phyloP scores from a whole-genome alignment of 1,284 basidiomycete species.

The Moniliophthora roreri region DNA sequence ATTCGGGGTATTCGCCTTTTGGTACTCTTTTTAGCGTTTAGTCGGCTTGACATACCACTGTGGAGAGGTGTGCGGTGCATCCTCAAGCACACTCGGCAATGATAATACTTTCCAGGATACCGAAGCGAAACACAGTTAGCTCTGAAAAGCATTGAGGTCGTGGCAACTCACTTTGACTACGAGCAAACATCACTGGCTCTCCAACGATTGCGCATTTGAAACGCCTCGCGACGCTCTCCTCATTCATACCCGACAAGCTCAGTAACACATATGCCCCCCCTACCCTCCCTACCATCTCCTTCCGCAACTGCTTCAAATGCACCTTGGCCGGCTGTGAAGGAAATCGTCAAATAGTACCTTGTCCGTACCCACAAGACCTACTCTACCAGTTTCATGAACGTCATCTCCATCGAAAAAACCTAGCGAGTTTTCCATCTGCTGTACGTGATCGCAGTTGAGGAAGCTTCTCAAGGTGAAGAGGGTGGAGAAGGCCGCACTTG shows the following conservation, averaged over 20 bases:
- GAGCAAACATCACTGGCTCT: no score
- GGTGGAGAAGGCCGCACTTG: conserved; percentile 91
- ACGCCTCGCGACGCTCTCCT: conserved; percentile 95
- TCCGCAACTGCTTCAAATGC: conserved; percentile 99
- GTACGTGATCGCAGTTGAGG: conserved; percentile 99
- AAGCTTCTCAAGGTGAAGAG: conserved; percentile 98
- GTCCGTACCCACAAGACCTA: conserved; percentile 98
- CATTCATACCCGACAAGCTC: conserved; percentile 99
- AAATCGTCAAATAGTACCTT: conserved; percentile 95
- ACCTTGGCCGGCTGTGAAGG: conserved; percentile 95
- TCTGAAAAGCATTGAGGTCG: neutral
- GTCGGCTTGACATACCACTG: no score
- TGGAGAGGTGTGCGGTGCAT: no score
- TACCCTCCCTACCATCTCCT: conserved; percentile 92
- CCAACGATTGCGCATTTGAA: no score
- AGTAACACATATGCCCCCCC: conserved; percentile 98
- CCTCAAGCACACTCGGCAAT: no score
- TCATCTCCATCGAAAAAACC: conserved; percentile 96
- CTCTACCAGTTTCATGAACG: conserved; percentile 98
- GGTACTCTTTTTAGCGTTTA: conserved; percentile 63
- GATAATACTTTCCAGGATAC: conserved; percentile 82
- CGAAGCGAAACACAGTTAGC: conserved; percentile 42
- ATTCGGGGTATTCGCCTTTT: conserved; percentile 78
- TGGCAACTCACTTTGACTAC: conserved; percentile 12
- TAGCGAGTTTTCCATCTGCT: conserved; percentile 99